A percentile compares a stretch with the other conserved stretches of the same genome.
Evolutionary conservation across 2,329 filamentous ascomycete genomes (phyloP).

Genomic region (Furcasterigmium sp.): DNA sequence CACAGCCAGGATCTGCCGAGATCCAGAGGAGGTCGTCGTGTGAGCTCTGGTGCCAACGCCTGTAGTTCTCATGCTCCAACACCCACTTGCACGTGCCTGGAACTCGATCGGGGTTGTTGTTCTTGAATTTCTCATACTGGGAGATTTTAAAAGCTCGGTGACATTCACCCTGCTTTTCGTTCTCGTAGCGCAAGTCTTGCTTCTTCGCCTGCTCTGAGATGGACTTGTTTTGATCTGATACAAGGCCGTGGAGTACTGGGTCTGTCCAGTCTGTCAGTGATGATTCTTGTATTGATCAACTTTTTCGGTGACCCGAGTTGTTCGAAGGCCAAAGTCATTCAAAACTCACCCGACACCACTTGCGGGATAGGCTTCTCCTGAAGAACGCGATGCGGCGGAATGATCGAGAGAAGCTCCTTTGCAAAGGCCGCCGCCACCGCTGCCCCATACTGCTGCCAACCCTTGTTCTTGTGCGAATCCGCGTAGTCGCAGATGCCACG

Average conservation of each 20-base stretch:
- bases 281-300: slow-evolving; percentile 3
- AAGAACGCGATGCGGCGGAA: slow-evolving; percentile 10
- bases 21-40: slow-evolving; percentile 27
- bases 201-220: slow-evolving; percentile 1
- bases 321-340: not conserved
- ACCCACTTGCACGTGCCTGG: slow-evolving; percentile 27
- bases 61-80: slow-evolving; percentile 19
- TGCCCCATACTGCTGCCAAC: slow-evolving; percentile 30
- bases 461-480: slow-evolving; percentile 31
- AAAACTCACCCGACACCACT: slow-evolving; percentile 1
- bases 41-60: slow-evolving; percentile 16
- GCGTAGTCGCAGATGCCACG: slow-evolving; percentile 34
- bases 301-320: not conserved
- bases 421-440: slow-evolving; percentile 24
- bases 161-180: slow-evolving; percentile 9
- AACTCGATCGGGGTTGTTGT: slow-evolving; percentile 21
- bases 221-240: not conserved
- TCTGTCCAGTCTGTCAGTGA: not conserved
- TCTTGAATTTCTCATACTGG: slow-evolving; percentile 21
- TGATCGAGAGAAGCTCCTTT: slow-evolving; percentile 4
- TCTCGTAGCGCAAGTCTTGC: slow-evolving; percentile 4
- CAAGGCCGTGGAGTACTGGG: slow-evolving; percentile 1
- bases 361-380: slow-evolving; percentile 3
- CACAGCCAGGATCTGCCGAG: slow-evolving; percentile 32
- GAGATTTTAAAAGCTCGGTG: slow-evolving; percentile 19